Conservation (phyloP, 768 basidiomycete genomes). For the Agaricus blazei region DNA sequence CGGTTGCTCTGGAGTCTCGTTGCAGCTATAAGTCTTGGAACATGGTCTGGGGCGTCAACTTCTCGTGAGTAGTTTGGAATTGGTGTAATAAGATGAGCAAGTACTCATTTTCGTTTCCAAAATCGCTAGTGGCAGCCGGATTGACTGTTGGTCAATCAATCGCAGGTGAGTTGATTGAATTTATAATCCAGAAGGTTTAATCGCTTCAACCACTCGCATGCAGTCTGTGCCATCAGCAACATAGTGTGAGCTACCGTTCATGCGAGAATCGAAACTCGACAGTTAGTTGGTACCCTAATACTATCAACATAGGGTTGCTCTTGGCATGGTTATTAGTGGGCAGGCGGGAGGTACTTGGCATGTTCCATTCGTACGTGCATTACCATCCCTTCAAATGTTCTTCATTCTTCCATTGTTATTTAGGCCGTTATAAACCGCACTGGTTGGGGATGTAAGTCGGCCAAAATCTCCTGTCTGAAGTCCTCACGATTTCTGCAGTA, state of each 20-base stretch:
- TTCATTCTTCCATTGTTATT: not conserved
- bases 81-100: not conserved
- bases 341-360: slow-evolving; percentile 2
- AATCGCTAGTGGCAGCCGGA: not conserved
- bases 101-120: not conserved
- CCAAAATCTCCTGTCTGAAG: not conserved
- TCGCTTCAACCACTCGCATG: not conserved
- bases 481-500: not conserved
- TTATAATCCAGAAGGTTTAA: not conserved
- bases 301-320: not conserved
- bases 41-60: slow-evolving; percentile 4
- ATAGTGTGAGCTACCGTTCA: not conserved
- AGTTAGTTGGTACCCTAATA: not conserved
- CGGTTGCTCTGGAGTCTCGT: not conserved
- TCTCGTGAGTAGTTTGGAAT: not conserved
- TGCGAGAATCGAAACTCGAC: not conserved
- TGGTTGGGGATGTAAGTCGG: slow-evolving; percentile 2
- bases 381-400: no score
- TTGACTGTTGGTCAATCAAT: slow-evolving; percentile 4
- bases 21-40: not conserved
- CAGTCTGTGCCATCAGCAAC: slow-evolving; percentile 4
- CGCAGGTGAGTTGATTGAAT: not conserved
- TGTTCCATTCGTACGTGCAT: slow-evolving; percentile 2
- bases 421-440: slow-evolving; percentile 5
- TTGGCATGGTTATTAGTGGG: slow-evolving; percentile 2